phyloP scores from a whole-genome alignment of 2,329 filamentous ascomycete genomes.

The Biscogniauxia marginata region DNA sequence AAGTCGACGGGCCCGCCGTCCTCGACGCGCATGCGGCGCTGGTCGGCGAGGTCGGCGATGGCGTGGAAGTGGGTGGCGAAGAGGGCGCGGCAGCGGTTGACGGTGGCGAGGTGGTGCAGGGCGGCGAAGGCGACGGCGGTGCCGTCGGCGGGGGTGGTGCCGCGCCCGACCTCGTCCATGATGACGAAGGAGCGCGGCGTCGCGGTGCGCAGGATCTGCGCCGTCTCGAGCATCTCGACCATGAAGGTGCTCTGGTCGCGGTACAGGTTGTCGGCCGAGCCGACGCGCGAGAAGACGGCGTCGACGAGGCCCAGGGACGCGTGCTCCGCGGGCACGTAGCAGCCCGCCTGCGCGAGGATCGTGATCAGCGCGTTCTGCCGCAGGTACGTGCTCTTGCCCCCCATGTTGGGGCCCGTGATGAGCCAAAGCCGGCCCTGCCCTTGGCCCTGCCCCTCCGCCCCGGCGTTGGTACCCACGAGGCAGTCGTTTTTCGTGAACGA shows the following conservation, averaged over 20 bases:
- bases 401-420: constrained; percentile 94
- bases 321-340: constrained; percentile 85
- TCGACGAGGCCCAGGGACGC: constrained; percentile 91
- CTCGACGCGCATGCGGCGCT: constrained; percentile 41
- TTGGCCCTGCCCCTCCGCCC: constrained; percentile 37
- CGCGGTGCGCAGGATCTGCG: constrained; percentile 84
- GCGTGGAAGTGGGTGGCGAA: constrained; percentile 99
- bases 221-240: constrained; percentile 93
- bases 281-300: constrained; percentile 93
- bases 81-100: constrained; percentile 74
- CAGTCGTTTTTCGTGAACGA: constrained; percentile 86
- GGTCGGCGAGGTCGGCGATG: constrained; percentile 68
- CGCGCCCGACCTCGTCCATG: constrained; percentile 89
- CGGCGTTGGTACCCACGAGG: constrained; percentile 73
- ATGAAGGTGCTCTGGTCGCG: constrained; percentile 95
- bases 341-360: constrained; percentile 88
- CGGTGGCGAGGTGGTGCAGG: constrained; percentile 75
- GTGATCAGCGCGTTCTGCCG: constrained; percentile 94
- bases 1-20: constrained; percentile 54
- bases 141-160: constrained; percentile 92
- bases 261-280: constrained; percentile 93
- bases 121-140: constrained; percentile 94
- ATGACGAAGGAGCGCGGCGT: constrained; percentile 84
- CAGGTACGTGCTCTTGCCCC: constrained; percentile 92
- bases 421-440: constrained; percentile 59